Evolutionary conservation across 495 filamentous ascomycete genomes (phyloP), one percentile per base, ranked within the genome.

Genomic region (Penicillium fimorum): DNA sequence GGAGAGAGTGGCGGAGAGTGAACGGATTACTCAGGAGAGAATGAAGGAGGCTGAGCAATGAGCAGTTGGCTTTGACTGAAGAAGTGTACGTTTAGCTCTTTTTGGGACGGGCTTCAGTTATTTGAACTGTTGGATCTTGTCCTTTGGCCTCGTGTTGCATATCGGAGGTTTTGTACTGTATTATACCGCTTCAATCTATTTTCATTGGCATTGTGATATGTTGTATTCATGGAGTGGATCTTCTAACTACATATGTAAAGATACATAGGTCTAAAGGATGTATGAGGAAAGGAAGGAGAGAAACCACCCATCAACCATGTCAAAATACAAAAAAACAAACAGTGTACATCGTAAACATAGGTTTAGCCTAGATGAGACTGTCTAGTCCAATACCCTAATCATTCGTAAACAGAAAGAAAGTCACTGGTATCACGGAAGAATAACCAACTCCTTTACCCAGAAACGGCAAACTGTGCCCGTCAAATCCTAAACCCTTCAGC

Each of bases 381-480:
- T 35, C 44, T 46, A 47, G 32, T 38, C 42, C 40, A 60, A 58
- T 58, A 30, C 49, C 48, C 38, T 57, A 50, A 63, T 58, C 50
- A 59, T 38, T 58, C 47, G 65, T 40, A 63, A 60, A 65, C 50
- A 59, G 45, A 58, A 58, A 67, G 57, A 57, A 62, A 59, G 59
- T 62, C 30, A 65, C 59, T 63, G 65, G 62, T 67, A 67, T 67
- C 65, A 67, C 41, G 55, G 56, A 65, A 65, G 56, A 65, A 60
- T 62, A 63, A 63, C 57, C 59, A 67, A 67, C 65, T 67, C 64
- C 64, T 67, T 62, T 56, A 49, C 50, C 61, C 56, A 59, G 54
- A 67, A 64, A 62, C 35, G 56, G 58, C 52, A 37, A 59, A 60
- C 24, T 40, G 50, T 47, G 46, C 50, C 56, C 45, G 53, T 59